Base-by-base conservation (phyloP, 768 basidiomycete genomes). In the Paxillus rubicundulus region DNA sequence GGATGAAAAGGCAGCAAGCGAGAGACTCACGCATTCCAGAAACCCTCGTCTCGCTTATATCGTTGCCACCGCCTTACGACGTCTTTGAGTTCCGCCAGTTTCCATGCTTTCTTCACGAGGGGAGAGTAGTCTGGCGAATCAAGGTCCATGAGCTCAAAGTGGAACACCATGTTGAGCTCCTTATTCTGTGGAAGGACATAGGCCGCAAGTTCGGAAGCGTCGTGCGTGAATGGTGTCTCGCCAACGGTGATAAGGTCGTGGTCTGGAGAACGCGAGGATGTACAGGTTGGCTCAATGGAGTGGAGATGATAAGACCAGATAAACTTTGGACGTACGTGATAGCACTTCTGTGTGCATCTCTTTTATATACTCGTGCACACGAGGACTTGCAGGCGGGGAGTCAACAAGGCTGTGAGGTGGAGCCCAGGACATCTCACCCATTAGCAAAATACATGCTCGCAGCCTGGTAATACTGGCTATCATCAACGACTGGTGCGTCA, bases 311-410 rank as follows among this genome's bases (percentile, higher is more conserved):
- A 52, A 57, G 55, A 54, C 47, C 56, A 40, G 45, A 52, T 45
- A 51, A 41, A 20, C 24, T 24, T 28, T 37, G 48, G 39, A 72
- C 81, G 54, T 59, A 85, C 83, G 70, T 9, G 80, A 81, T 14
- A 87, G 72, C 4, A 88, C 83, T 55, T 82, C 75, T 32, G 57
- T 48, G 50, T 84, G 65, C 84, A 91, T 86, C 68, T 89, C 82
- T 57, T 78, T 72, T 42, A 90, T 61, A 60, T 77, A 89, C 51
- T 87, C 81, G 59, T 87, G 85, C 0, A 87, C 81, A 9, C 72
- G 72, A 5, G 85, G 86, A 2, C 86, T 86, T 60, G 17, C n/a
- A 43, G 49, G 51, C 38, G 9, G 21, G 21, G 30, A 21, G 50
- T 45, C n/a, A 49, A 28, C 24, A 40, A 40, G 12, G 18, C 38